phyloP scores from a whole-genome alignment of 2,329 filamentous ascomycete genomes.

The Botryosphaeria dothidea region DNA sequence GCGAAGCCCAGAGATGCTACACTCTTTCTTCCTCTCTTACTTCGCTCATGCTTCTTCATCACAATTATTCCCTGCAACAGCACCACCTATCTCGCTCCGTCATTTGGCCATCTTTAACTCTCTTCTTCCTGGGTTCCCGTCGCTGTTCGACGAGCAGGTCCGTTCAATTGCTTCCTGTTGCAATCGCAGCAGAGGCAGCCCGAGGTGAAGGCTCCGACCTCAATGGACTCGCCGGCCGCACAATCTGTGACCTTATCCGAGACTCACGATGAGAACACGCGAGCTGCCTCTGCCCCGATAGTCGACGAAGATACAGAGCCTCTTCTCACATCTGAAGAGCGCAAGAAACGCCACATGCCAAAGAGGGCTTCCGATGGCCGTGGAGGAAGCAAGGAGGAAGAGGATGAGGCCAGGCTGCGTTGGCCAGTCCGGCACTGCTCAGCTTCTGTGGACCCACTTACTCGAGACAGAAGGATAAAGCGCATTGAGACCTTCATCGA shows the following conservation, averaged over 20 bases:
- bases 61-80: background rate
- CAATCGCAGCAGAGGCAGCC: background rate
- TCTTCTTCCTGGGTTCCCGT: background rate
- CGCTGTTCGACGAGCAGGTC: background rate
- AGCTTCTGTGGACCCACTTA: conserved; percentile 15
- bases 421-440: conserved; percentile 15
- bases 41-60: background rate
- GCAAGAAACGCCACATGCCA: background rate
- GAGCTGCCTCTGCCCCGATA: background rate
- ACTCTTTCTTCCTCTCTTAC: too few relatives aligned
- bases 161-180: background rate
- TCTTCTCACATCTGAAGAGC: background rate
- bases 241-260: background rate
- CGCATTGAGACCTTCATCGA: conserved; percentile 10
- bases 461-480: conserved; percentile 1
- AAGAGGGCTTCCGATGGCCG: conserved; percentile 1
- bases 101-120: background rate
- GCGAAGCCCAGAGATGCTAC: too few relatives aligned
- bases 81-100: background rate
- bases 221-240: background rate
- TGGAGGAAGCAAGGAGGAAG: background rate
- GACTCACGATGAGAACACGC: background rate
- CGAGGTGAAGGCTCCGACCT: background rate
- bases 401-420: background rate
- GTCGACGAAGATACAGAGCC: conserved; percentile 2